Conservation (phyloP, 139 green algal species). For the Gonium pectorale region DNA sequence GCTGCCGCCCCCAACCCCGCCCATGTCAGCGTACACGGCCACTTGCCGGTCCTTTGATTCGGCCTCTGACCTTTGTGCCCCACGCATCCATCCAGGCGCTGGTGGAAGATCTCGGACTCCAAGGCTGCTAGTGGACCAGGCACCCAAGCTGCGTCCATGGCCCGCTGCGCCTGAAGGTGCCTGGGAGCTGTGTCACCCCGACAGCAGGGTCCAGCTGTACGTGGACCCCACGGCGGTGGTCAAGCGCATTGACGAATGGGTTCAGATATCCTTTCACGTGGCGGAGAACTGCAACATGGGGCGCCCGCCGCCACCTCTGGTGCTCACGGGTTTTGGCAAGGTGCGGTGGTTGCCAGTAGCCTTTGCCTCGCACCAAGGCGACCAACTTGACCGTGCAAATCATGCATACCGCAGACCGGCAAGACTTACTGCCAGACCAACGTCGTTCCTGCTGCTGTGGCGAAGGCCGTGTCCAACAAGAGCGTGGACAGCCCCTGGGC, state of each 20-base stretch:
- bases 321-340: conserved; percentile 25
- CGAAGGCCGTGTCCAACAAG: neutral
- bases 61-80: no score
- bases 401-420: conserved; percentile 13
- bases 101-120: neutral
- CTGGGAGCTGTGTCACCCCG: neutral
- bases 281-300: neutral
- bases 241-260: neutral
- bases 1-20: no score
- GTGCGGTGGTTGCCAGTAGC: conserved; percentile 1
- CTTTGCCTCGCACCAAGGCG: no score
- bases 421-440: conserved; percentile 23
- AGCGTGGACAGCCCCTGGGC: neutral
- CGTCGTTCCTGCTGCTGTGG: conserved; percentile 22
- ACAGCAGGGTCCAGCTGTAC: neutral
- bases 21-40: no score
- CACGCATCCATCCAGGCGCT: no score
- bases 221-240: conserved; percentile 15
- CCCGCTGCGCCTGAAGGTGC: no score
- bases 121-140: neutral
- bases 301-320: neutral
- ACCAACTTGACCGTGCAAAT: no score
- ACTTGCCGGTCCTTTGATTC: no score
- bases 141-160: neutral
- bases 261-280: neutral